phyloP scores from a whole-genome alignment of 345 rosid genomes.

The Heritiera littoralis region DNA sequence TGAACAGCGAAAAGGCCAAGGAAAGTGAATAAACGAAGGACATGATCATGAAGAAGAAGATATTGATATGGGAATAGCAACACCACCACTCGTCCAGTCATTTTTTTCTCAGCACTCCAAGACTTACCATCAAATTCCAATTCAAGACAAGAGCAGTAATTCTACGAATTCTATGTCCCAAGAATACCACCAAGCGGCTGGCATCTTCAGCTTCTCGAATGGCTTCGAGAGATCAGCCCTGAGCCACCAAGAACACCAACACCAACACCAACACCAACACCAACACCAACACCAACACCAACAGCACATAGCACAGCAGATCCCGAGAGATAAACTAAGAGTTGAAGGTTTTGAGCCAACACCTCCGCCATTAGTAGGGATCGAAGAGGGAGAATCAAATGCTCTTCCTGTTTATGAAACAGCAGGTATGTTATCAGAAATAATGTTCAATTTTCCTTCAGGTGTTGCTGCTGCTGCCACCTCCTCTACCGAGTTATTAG shows the following conservation, averaged over 20 bases:
- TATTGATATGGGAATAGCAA: slow-evolving; percentile 75
- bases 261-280: slow-evolving; percentile 44
- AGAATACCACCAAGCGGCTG: slow-evolving; percentile 53
- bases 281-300: slow-evolving; percentile 39
- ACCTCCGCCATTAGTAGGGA: slow-evolving; percentile 53
- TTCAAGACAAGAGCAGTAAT: slow-evolving; percentile 29
- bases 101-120: slow-evolving; percentile 30
- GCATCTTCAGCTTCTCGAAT: slow-evolving; percentile 71
- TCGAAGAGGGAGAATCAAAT: slow-evolving; percentile 52
- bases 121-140: slow-evolving; percentile 24
- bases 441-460: slow-evolving; percentile 82
- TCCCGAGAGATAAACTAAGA: slow-evolving; percentile 69
- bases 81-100: slow-evolving; percentile 31
- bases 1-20: slow-evolving; percentile 21
- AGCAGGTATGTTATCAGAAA: slow-evolving; percentile 91
- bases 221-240: slow-evolving; percentile 56
- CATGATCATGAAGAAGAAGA: slow-evolving; percentile 43
- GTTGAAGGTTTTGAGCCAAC: slow-evolving; percentile 42
- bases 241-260: slow-evolving; percentile 30
- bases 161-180: slow-evolving; percentile 78
- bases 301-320: slow-evolving; percentile 55
- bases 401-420: slow-evolving; percentile 67
- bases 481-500: slow-evolving; percentile 40
- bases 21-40: neutral
- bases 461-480: slow-evolving; percentile 38